A percentile compares a stretch with the other conserved stretches of the same genome.
Conservation (phyloP, 2,329 filamentous ascomycete species). For the Cytospora piceae region DNA sequence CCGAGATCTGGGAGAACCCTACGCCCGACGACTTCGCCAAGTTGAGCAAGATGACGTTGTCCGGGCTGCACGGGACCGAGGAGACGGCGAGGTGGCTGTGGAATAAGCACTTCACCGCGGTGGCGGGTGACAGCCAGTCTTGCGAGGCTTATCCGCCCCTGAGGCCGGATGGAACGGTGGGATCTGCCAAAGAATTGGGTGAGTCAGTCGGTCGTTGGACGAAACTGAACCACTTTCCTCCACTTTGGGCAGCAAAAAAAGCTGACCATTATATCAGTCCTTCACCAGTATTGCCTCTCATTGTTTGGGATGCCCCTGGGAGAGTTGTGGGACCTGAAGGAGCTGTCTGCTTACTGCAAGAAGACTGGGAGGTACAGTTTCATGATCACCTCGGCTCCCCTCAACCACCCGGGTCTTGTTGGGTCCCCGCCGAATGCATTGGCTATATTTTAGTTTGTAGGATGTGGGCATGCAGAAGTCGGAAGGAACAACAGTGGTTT, state of each 20-base stretch:
- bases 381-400: constrained; percentile 62
- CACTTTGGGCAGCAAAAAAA: too few species aligned
- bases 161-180: constrained; percentile 44
- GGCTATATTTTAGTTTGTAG: constrained; percentile 46
- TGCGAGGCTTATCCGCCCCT: constrained; percentile 68
- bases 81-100: constrained; percentile 68
- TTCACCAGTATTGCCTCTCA: constrained; percentile 54
- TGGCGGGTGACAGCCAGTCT: constrained; percentile 63
- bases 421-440: constrained; percentile 54
- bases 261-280: constrained; percentile 37
- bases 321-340: constrained; percentile 60
- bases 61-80: constrained; percentile 50
- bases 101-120: constrained; percentile 69
- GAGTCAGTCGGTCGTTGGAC: constrained; percentile 31
- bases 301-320: constrained; percentile 59
- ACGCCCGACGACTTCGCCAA: constrained; percentile 42
- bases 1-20: constrained; percentile 45
- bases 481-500: too few species aligned
- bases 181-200: constrained; percentile 44
- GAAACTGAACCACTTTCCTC: too few species aligned
- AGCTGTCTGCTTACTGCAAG: constrained; percentile 56
- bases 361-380: constrained; percentile 60
- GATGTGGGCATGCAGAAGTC: too few species aligned
- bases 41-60: constrained; percentile 37
- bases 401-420: constrained; percentile 59